Conservation (phyloP, 129 eudicot genomes). For the Lonicera japonica region DNA sequence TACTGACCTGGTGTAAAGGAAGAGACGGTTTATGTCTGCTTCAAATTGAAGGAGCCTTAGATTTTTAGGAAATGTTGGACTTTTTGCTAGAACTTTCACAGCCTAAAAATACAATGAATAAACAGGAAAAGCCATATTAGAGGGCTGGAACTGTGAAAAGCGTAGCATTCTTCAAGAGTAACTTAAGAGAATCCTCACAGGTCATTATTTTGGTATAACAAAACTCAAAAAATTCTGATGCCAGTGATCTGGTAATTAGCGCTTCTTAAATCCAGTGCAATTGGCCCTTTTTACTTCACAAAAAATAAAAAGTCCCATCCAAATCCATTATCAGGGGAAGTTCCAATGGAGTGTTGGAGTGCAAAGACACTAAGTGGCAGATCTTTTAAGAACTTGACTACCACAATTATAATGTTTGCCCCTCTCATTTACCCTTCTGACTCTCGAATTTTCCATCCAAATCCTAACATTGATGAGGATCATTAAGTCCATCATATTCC, state of each 20-base stretch:
- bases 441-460: conserved; percentile 21
- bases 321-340: conserved; percentile 92
- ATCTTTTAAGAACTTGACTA: conserved; percentile 55
- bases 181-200: no score
- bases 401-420: conserved; percentile 76
- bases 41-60: conserved; percentile 84
- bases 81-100: conserved; percentile 74
- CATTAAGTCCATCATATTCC: conserved; percentile 34
- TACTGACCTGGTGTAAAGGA: conserved; percentile 73
- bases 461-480: conserved; percentile 26
- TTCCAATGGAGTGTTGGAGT: conserved; percentile 91
- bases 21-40: conserved; percentile 87
- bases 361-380: conserved; percentile 71
- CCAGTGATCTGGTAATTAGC: no score
- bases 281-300: no score
- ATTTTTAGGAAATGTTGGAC: conserved; percentile 82
- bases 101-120: conserved; percentile 36
- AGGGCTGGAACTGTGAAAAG: no score
- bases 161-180: no score
- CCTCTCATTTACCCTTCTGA: conserved; percentile 65
- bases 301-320: no score
- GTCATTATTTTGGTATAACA: no score
- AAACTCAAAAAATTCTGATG: no score
- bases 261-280: no score
- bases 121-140: neutral